Conservation (phyloP, 2,329 filamentous ascomycete species). For the Nigrospora sphaerica region DNA sequence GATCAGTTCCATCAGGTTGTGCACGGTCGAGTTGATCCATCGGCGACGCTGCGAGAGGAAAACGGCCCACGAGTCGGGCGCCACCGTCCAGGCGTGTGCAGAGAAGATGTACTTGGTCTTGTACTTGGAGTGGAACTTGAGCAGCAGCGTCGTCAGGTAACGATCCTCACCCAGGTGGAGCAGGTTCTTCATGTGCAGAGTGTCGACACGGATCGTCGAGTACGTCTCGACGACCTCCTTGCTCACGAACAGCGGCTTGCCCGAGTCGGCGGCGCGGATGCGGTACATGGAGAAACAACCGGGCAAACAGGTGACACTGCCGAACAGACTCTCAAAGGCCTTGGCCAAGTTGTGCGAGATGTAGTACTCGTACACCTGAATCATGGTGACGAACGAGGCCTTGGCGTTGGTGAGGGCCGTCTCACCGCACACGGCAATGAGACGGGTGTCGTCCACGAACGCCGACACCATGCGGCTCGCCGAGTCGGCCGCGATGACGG, state of each 20-base stretch:
- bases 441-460: conserved; percentile 83
- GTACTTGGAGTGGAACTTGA: conserved; percentile 88
- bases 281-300: conserved; percentile 99
- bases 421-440: conserved; percentile 94
- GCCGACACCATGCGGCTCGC: conserved; percentile 86
- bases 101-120: conserved; percentile 96
- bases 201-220: conserved; percentile 90
- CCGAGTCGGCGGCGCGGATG: conserved; percentile 86
- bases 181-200: conserved; percentile 97
- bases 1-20: conserved; percentile 94
- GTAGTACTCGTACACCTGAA: conserved; percentile 99
- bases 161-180: conserved; percentile 96
- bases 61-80: conserved; percentile 86
- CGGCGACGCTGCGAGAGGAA: conserved; percentile 97
- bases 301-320: conserved; percentile 92
- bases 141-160: conserved; percentile 86
- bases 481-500: conserved; percentile 82
- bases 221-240: conserved; percentile 85
- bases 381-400: conserved; percentile 93
- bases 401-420: conserved; percentile 91
- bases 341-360: conserved; percentile 97
- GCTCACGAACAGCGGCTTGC: conserved; percentile 94
- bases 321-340: conserved; percentile 95
- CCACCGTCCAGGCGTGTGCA: conserved; percentile 94
- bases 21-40: conserved; percentile 99